These are phyloP conservation scores for Leptomonas pyrrhocoris DNA, from an alignment of 208 protist species.

Conservation along the genomic window DNA sequence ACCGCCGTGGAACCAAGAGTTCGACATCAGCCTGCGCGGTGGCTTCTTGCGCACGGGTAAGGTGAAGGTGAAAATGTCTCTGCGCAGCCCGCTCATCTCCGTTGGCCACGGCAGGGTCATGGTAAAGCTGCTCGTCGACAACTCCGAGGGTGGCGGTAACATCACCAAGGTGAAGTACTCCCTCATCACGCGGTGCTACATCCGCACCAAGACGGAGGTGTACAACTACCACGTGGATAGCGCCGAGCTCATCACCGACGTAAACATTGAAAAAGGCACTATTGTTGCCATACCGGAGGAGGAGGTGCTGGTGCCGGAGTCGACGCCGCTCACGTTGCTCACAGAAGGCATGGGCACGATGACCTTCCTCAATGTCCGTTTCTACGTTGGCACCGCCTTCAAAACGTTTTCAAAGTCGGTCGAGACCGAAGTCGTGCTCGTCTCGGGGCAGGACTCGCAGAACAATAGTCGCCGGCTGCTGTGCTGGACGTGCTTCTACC, in stretches of 20 bases:
- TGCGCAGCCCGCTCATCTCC: slow-evolving; percentile 62
- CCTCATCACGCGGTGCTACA: slow-evolving; percentile 46
- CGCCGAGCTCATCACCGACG: slow-evolving; percentile 18
- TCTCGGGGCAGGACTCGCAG: slow-evolving; percentile 41
- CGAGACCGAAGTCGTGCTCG: slow-evolving; percentile 68
- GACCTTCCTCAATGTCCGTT: slow-evolving; percentile 59
- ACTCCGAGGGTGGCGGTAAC: slow-evolving; percentile 45
- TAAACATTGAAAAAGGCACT: slow-evolving; percentile 41
- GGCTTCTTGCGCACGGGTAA: slow-evolving; percentile 39
- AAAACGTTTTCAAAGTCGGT: slow-evolving; percentile 52
- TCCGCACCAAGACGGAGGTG: slow-evolving; percentile 44
- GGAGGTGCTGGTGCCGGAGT: slow-evolving; percentile 40
- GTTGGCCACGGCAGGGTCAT: slow-evolving; percentile 26
- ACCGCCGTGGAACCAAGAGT: slow-evolving; percentile 34
- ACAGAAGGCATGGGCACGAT: slow-evolving; percentile 47
- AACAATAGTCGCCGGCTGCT: slow-evolving; percentile 46
- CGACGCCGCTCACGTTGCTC: slow-evolving; percentile 58
- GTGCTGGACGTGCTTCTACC: slow-evolving; percentile 69
- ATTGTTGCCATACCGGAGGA: slow-evolving; percentile 39
- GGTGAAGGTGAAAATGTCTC: slow-evolving; percentile 32
- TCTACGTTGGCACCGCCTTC: slow-evolving; percentile 40
- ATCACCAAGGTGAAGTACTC: slow-evolving; percentile 58
- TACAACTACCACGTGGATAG: slow-evolving; percentile 28
- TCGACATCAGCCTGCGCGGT: slow-evolving; percentile 40
- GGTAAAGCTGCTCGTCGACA: slow-evolving; percentile 53